Base-by-base conservation (phyloP, 768 basidiomycete genomes). In the Trametopsis cervina region DNA sequence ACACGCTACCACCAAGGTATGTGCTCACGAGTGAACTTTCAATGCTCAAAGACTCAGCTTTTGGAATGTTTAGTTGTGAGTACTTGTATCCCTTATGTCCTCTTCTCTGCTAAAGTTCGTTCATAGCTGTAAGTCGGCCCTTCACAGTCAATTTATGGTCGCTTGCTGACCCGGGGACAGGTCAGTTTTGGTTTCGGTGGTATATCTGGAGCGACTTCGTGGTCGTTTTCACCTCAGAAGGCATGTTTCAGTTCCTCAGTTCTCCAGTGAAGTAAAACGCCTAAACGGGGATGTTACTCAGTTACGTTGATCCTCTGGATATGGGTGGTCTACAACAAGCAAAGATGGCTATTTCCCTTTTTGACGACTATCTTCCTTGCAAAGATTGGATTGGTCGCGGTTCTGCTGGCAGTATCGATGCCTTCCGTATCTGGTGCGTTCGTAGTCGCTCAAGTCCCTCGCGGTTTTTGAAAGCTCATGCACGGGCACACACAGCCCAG, bases 291-390 rank as follows among this genome's bases (percentile, higher is more conserved):
- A 17, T 17, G 25, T 21, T 1, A 35, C 12, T 26, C 46, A 65
- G 63, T 59, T 15, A 61, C 63, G 5, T 49, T 65, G 17, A 46
- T 63, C 4, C 51, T 63, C 3, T 65, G 63, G 63, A 62, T 65
- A 4, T 62, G 55, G 41, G 57, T 65, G 22, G 53, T 63, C 4
- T 63, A 61, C 50, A 58, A 59, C 51, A 57, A 55, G 36, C 58
- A 53, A 22, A 44, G 45, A 1, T 39, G 24, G 15, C 49, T 65
- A 17, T 53, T 59, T 2, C 41, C 48, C 10, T 15, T 52, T 13
- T 46, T 62, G 24, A 42, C 41, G 22, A 27, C 42, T 6, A 49
- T 54, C 13, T 63, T 58, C 18, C 15, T 54, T 12, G 47, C 46
- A 10, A 55, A 62, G 39, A 44, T 51, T 2, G 44, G 54, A 23